These are phyloP conservation scores for Podila epicladia DNA, from an alignment of 192 early-diverging fungal species.

Conservation along the genomic window DNA sequence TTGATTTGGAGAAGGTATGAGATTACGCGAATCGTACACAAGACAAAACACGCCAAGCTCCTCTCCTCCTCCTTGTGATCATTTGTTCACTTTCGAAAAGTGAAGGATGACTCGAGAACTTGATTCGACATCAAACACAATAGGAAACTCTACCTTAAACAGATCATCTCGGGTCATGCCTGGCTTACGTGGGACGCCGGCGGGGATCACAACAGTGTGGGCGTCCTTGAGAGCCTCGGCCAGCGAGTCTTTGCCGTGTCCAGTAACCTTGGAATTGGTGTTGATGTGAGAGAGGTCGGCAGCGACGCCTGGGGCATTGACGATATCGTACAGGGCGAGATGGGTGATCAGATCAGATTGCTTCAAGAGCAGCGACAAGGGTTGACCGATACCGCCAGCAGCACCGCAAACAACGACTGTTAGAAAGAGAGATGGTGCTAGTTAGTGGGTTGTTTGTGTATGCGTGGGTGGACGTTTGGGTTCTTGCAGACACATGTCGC, in stretches of 20 bases:
- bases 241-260: conserved; percentile 56
- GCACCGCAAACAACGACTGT: conserved; percentile 66
- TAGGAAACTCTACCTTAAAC: conserved; percentile 73
- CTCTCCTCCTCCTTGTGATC: no score
- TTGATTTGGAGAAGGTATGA: no score
- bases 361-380: conserved; percentile 92
- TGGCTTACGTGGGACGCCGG: conserved; percentile 96
- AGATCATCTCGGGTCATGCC: conserved; percentile 99
- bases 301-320: conserved; percentile 95
- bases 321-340: conserved; percentile 94
- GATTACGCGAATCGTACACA: no score
- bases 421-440: conserved; percentile 7
- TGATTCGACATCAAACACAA: not conserved
- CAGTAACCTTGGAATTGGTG: conserved; percentile 68
- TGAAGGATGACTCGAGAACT: no score
- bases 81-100: no score
- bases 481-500: not conserved
- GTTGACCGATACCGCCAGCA: conserved; percentile 97
- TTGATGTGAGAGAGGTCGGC: conserved; percentile 94
- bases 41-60: no score
- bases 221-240: conserved; percentile 52
- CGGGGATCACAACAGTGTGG: conserved; percentile 89
- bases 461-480: not conserved
- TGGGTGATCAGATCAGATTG: conserved; percentile 85
- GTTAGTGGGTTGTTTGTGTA: not conserved